Evolutionary conservation across 2,329 filamentous ascomycete genomes (phyloP).

Genomic region (Pyricularia pennisetigena): DNA sequence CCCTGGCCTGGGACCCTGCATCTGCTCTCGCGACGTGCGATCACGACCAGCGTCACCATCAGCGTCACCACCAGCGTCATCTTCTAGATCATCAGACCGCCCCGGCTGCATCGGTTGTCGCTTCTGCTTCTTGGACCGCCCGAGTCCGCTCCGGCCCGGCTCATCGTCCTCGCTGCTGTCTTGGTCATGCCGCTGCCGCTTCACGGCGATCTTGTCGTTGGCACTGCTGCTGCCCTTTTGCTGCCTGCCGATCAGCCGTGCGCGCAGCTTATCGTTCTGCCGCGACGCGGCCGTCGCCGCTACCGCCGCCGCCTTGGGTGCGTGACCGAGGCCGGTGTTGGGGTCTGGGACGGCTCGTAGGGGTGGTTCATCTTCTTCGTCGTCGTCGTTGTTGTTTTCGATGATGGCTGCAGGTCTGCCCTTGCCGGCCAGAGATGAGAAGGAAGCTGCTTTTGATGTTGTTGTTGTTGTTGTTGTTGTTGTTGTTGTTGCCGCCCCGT

Average conservation of each 20-base stretch:
- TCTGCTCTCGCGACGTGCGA: neutral
- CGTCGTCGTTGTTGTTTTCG: neutral
- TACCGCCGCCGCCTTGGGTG: slow-evolving; percentile 15
- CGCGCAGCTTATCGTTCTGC: slow-evolving; percentile 16
- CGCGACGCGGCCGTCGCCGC: slow-evolving; percentile 15
- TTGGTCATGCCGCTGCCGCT: slow-evolving; percentile 6
- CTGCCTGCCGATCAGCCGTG: slow-evolving; percentile 17
- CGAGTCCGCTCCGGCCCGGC: slow-evolving; percentile 16
- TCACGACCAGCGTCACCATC: no score
- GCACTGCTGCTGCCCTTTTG: slow-evolving; percentile 6
- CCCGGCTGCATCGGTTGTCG: neutral
- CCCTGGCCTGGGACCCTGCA: neutral
- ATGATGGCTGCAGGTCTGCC: neutral
- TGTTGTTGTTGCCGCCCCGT: neutral
- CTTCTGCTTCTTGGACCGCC: slow-evolving; percentile 10
- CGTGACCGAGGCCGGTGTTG: slow-evolving; percentile 32
- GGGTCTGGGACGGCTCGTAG: slow-evolving; percentile 7
- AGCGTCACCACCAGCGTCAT: neutral
- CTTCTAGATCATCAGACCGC: neutral
- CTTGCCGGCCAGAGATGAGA: neutral
- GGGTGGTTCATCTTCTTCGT: neutral
- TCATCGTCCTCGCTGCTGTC: slow-evolving; percentile 18
- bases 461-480: neutral
- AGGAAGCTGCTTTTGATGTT: neutral
- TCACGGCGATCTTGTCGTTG: slow-evolving; percentile 7